These are phyloP conservation scores for Bryoerythrophyllum caledonicum DNA, from an alignment of 225 moss, liverwort and hornwort genomes.

Conservation along the genomic window DNA sequence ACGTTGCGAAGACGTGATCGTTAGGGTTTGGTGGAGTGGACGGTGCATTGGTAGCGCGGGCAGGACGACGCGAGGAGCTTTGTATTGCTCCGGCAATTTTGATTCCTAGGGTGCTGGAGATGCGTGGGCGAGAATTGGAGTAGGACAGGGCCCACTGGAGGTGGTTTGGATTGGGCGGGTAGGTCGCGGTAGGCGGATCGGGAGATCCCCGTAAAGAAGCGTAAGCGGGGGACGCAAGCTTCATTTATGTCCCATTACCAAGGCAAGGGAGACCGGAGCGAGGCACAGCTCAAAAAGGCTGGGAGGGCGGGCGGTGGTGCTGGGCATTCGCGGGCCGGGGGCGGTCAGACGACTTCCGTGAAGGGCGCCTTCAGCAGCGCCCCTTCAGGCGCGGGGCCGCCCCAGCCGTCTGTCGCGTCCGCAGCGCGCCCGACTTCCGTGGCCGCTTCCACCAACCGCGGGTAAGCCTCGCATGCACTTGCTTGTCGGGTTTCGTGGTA, in stretches of 20 bases:
- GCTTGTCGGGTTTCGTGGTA: no score
- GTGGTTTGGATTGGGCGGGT: conserved; percentile 20
- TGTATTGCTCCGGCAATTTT: no score
- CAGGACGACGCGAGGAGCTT: neutral
- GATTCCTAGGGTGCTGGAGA: conserved; percentile 21
- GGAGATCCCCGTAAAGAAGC: conserved; percentile 61
- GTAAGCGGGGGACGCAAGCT: conserved; percentile 66
- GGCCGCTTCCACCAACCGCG: conserved; percentile 59
- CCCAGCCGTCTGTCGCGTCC: conserved; percentile 57
- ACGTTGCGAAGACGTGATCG: conserved; percentile 46
- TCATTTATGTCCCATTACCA: conserved; percentile 99
- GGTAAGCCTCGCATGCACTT: no score
- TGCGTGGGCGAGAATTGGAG: conserved; percentile 32
- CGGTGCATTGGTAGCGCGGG: neutral
- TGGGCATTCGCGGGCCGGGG: conserved; percentile 67
- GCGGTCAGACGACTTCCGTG: conserved; percentile 61
- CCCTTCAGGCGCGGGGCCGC: conserved; percentile 64
- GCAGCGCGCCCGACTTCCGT: conserved; percentile 54
- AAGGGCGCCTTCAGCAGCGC: conserved; percentile 94
- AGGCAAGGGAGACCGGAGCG: conserved; percentile 99
- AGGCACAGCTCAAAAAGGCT: conserved; percentile 97
- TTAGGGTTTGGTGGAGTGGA: conserved; percentile 35
- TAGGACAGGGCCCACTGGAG: conserved; percentile 29
- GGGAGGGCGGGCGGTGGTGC: conserved; percentile 91
- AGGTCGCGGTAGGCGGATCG: conserved; percentile 61